Percentiles rank a stretch among this genome's conserved stretches.
phyloP scores from a whole-genome alignment of 208 protist species.

The Leishmania amazonensis region DNA sequence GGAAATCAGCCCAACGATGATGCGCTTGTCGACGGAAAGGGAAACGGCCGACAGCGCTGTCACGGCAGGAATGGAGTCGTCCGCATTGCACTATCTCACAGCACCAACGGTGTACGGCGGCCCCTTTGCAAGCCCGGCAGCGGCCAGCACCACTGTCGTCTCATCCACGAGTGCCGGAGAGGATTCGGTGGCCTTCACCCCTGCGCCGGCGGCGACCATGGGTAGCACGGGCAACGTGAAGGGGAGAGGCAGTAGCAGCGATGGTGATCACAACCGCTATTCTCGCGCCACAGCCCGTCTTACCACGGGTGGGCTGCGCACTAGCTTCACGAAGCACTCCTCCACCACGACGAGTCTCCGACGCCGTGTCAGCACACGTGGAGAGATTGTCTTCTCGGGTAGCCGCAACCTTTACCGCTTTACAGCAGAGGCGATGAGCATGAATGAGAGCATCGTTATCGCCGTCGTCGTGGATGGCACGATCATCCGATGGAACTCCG shows the following conservation, averaged over 20 bases:
- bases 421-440: constrained; percentile 47
- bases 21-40: not conserved
- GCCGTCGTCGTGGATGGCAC: constrained; percentile 81
- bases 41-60: not conserved
- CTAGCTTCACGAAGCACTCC: constrained; percentile 18
- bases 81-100: not conserved
- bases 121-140: not conserved
- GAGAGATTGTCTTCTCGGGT: constrained; percentile 84
- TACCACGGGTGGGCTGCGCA: constrained; percentile 7
- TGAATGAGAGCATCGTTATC: constrained; percentile 65
- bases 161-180: constrained; percentile 7
- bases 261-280: not conserved
- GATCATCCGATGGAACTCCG: constrained; percentile 87
- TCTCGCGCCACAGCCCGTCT: constrained; percentile 15
- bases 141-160: not conserved
- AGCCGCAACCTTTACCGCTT: constrained; percentile 86
- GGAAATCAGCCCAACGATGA: constrained; percentile 9
- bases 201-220: not conserved
- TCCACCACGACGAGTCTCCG: constrained; percentile 20
- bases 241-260: not conserved
- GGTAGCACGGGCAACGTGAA: not conserved
- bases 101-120: constrained; percentile 10
- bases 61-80: not conserved
- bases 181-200: not conserved
- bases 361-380: constrained; percentile 45